Percentiles rank a stretch among this genome's conserved stretches.
phyloP scores from a whole-genome alignment of 352 stramenopile genomes.

The Pythium pyrilobum region DNA sequence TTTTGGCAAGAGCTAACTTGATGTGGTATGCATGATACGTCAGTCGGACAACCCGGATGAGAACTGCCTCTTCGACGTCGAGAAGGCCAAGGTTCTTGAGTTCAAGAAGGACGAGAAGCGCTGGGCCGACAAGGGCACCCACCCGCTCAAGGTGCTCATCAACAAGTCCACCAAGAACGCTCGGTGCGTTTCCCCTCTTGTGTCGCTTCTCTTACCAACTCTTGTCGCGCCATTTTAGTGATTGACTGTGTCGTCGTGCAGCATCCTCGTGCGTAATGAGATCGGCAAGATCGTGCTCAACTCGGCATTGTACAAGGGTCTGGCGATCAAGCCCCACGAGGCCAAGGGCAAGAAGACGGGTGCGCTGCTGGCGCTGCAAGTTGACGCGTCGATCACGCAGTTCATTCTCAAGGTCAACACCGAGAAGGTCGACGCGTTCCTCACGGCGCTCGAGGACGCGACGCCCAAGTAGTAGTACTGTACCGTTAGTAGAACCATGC shows the following conservation, averaged over 20 bases:
- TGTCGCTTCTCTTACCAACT: too few species aligned
- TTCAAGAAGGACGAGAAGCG: constrained; percentile 87
- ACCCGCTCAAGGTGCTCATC: constrained; percentile 75
- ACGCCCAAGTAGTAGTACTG: constrained; percentile 23
- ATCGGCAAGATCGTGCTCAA: constrained; percentile 89
- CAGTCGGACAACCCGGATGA: constrained; percentile 68
- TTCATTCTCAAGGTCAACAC: constrained; percentile 77
- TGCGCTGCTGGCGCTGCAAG: constrained; percentile 59
- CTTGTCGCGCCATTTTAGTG: too few species aligned
- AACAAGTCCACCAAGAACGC: constrained; percentile 69
- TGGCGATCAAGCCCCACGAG: constrained; percentile 55
- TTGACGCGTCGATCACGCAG: constrained; percentile 49
- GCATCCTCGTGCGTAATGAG: constrained; percentile 76
- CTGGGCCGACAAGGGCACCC: constrained; percentile 81
- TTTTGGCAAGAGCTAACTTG: not conserved
- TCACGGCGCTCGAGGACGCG: constrained; percentile 39
- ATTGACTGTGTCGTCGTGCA: not conserved
- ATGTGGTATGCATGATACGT: not conserved
- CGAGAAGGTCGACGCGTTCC: constrained; percentile 58
- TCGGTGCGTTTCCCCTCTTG: too few species aligned
- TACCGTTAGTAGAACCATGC: too few species aligned
- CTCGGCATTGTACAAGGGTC: constrained; percentile 72
- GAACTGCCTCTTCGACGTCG: constrained; percentile 63
- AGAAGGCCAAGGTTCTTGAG: constrained; percentile 79
- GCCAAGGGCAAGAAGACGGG: constrained; percentile 76